Evolutionary conservation across 306 rosid genomes (phyloP), one percentile per base, ranked within the genome.

Genomic region (Arachis stenosperma): DNA sequence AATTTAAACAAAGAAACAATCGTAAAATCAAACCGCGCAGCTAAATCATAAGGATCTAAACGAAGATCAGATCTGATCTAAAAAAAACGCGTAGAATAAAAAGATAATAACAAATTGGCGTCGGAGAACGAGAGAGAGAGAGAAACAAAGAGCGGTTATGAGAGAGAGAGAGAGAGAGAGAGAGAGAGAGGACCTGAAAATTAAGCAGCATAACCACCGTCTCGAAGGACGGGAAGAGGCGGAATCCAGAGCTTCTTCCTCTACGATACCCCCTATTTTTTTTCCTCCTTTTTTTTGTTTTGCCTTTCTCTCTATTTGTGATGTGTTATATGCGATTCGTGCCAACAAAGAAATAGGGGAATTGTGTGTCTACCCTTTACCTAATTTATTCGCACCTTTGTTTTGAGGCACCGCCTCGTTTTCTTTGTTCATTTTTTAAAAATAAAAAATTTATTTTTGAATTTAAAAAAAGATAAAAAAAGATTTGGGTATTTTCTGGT

Each of bases 141-240:
- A 8, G 30, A 1, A 12, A 12, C 2, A 6, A 22, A 43, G 37
- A 33, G 4, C 37, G 37, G n/a, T 14, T 6, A 12, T 22, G 0
- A 59, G 10, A 56, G 8, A 55, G n/a, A 53, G 47, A 52, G 41
- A 53, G 4, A 4, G 29, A 8, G 30, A 33, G 53, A 8, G 30
- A 8, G 17, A 8, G 50, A 55, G 55, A 75, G 61, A 9, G 72
- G 14, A 91, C 96, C 96, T 86, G 89, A 85, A 77, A 83, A 82
- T 84, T 80, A 86, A 82, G 86, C 78, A 88, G 96, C 90, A 81
- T 82, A 88, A 85, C 86, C 88, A 89, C 97, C 99, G 97, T 85
- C 96, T 80, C 92, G 82, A 77, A 78, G 98, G 97, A 90, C 96
- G 94, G 95, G 87, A 85, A 71, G 83, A 77, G 89, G 86, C 80